A percentile compares a stretch with the other conserved stretches of the same genome.
Evolutionary conservation across 441 rosid species (phyloP).

Genomic region (Dalechampia spathulata): DNA sequence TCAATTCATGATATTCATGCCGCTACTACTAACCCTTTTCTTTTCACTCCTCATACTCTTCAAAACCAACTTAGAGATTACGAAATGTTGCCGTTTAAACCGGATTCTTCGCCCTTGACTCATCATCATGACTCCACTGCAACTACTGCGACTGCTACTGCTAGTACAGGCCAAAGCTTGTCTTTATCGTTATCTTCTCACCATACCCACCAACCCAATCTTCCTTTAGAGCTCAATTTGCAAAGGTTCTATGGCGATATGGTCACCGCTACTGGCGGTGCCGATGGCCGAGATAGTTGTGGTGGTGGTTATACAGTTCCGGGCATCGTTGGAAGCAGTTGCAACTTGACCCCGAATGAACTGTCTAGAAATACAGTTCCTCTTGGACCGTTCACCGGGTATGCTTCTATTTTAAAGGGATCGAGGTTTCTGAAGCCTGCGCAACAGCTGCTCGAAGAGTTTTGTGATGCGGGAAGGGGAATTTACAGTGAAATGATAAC

Average conservation of each 20-base stretch:
- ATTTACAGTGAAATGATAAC: slow-evolving; percentile 37
- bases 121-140: too few relatives aligned
- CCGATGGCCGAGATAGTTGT: not conserved
- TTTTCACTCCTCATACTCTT: slow-evolving; percentile 32
- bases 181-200: slow-evolving; percentile 71
- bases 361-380: slow-evolving; percentile 37
- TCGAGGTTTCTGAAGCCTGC: slow-evolving; percentile 87
- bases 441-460: slow-evolving; percentile 69
- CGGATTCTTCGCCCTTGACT: slow-evolving; percentile 32
- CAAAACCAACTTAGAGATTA: slow-evolving; percentile 26
- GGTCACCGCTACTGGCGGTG: too few relatives aligned
- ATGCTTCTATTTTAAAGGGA: slow-evolving; percentile 68
- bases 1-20: slow-evolving; percentile 33
- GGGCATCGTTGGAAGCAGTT: slow-evolving; percentile 25
- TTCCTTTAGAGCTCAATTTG: slow-evolving; percentile 48
- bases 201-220: slow-evolving; percentile 34
- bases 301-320: slow-evolving; percentile 37
- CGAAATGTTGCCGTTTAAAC: slow-evolving; percentile 38
- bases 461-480: slow-evolving; percentile 57
- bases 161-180: slow-evolving; percentile 30
- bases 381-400: slow-evolving; percentile 74
- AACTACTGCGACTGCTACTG: too few relatives aligned
- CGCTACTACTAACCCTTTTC: slow-evolving; percentile 19
- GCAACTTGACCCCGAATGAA: slow-evolving; percentile 34
- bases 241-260: slow-evolving; percentile 20